Evolutionary conservation across 2,329 filamentous ascomycete genomes (phyloP), one percentile per base, ranked within the genome.

Genomic region (Beauveria brongniartii): DNA sequence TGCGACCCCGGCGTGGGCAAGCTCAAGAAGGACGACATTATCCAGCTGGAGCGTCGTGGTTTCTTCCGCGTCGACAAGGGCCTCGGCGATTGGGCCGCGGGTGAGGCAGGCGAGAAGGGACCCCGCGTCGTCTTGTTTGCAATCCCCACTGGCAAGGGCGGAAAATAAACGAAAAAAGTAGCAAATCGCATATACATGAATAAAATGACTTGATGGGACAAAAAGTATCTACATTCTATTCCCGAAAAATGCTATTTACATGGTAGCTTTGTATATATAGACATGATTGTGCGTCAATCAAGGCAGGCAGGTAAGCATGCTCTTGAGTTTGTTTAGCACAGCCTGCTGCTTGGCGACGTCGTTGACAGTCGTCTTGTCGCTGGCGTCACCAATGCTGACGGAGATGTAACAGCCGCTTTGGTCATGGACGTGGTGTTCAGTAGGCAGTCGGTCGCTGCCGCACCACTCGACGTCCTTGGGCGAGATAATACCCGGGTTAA

Each of bases 1-100:
- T 92, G 90, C 28, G 93, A 97, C 70, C 87, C 85, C 69, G 95
- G 92, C 68, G 88, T 96, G 1, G 81, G 82, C 0, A 80, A 85
- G 64, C 79, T 97, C 51, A 92, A 91, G 81, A 87, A 86, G 72
- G 90, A 91, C 69, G 92, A 96, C 68, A 93, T 97, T 64, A 91
- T 97, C 67, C 94, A 97, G 78, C 89, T 97, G 51, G 93, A 97
- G 80, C 83, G 93, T 64, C 91, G 93, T 75, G 93, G 92, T 1
- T 97, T 91, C 77, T 97, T 90, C 79, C 82, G 93, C 57, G 87
- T 96, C 28, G 93, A 97, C 75, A 84, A 84, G 75, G 79, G 78
- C 10, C 73, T 83, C 30, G 70, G 68, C 44, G 74, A 81, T 68
- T 80, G 78, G 72, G 75, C 77, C 61, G 76, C 79, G 44, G 80